A percentile compares a stretch with the other conserved stretches of the same genome.
Conservation (phyloP, 345 rosid species). For the Cardamine chenopodiifolia region DNA sequence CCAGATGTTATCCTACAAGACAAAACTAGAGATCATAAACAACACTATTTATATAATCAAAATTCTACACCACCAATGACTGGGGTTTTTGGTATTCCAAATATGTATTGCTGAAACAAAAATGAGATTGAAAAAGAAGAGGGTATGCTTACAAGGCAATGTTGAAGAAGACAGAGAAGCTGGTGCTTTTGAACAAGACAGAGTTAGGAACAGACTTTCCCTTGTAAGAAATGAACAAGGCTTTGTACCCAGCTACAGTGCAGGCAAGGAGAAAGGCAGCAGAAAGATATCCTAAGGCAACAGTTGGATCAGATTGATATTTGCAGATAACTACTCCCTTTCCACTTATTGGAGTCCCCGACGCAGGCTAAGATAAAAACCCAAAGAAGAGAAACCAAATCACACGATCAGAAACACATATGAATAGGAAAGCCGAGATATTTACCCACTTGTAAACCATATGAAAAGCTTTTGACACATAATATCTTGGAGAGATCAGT, state of each 20-base stretch:
- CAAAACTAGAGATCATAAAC: constrained; percentile 4
- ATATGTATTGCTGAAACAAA: constrained; percentile 9
- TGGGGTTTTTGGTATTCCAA: background rate
- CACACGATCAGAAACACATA: background rate
- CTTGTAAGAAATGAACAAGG: constrained; percentile 74
- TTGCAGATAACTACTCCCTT: constrained; percentile 76
- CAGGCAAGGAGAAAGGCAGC: constrained; percentile 59
- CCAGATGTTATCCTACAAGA: constrained; percentile 60
- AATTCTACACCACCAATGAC: background rate
- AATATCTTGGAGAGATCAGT: background rate
- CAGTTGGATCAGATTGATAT: constrained; percentile 77
- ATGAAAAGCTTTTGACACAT: background rate
- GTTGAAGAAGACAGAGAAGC: constrained; percentile 69
- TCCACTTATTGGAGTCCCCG: constrained; percentile 64
- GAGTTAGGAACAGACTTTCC: constrained; percentile 75
- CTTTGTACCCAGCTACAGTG: constrained; percentile 55
- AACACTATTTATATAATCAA: background rate
- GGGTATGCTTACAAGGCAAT: constrained; percentile 65
- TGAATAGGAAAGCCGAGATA: background rate
- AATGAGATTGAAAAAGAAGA: background rate
- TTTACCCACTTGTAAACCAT: background rate
- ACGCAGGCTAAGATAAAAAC: constrained; percentile 52
- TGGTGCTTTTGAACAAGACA: constrained; percentile 61
- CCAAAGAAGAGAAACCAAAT: constrained; percentile 12
- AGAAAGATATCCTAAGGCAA: constrained; percentile 68